A percentile compares a stretch with the other conserved stretches of the same genome.
These are phyloP conservation scores for Magnolia sinica DNA, from an alignment of 164 flowering plant genomes.

Conservation along the genomic window DNA sequence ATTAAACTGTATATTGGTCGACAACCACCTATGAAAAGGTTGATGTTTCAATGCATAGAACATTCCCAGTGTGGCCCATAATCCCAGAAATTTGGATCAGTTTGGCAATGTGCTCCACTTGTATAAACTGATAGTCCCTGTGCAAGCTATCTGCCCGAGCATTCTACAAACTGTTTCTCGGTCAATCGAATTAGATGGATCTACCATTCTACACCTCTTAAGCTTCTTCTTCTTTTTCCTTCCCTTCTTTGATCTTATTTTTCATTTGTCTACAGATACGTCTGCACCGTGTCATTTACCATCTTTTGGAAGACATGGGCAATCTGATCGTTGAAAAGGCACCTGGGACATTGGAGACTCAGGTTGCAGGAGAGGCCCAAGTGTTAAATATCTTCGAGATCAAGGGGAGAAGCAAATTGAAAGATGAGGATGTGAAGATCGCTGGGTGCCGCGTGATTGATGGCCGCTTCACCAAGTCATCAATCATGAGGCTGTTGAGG, in stretches of 20 bases:
- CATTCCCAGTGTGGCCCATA: no score
- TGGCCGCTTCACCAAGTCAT: constrained; percentile 50
- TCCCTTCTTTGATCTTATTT: background rate
- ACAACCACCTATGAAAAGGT: no score
- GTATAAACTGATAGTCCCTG: no score
- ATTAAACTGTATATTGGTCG: no score
- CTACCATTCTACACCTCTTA: background rate
- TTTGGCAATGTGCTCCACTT: no score
- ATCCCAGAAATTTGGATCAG: no score
- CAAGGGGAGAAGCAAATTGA: constrained; percentile 67
- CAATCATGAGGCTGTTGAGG: constrained; percentile 68
- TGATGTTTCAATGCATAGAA: no score
- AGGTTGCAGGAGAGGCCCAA: constrained; percentile 82
- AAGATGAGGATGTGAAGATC: constrained; percentile 67
- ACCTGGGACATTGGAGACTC: constrained; percentile 75
- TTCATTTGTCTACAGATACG: constrained; percentile 37
- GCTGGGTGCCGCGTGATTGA: constrained; percentile 82
- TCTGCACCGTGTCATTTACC: constrained; percentile 79
- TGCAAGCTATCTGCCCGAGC: no score
- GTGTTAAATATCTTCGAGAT: constrained; percentile 72
- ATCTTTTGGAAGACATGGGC: constrained; percentile 84
- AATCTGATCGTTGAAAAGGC: constrained; percentile 76
- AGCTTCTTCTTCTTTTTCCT: background rate
- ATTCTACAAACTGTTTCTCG: no score
- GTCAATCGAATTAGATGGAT: no score